Percentiles rank a stretch among this genome's conserved stretches.
Conservation (phyloP, 306 rosid genomes). For the Acacia confusa region DNA sequence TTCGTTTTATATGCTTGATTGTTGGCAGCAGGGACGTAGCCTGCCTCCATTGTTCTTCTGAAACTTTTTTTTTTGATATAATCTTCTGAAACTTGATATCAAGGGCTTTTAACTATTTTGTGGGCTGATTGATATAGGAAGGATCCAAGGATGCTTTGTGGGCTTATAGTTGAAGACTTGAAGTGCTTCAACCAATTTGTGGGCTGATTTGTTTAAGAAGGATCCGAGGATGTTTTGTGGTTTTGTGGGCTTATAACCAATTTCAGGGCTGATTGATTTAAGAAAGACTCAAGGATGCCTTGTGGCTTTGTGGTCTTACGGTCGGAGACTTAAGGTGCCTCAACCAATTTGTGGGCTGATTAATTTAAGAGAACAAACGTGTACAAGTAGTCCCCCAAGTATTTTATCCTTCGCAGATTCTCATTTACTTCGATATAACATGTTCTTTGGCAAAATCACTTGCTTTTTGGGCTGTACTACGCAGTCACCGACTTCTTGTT, state of each 20-base stretch:
- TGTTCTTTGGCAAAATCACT: conserved; percentile 21
- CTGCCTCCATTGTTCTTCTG: no score
- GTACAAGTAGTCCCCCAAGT: no score
- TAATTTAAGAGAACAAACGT: no score
- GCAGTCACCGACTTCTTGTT: conserved; percentile 16
- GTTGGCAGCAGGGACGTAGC: background rate
- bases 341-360: background rate
- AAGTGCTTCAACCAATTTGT: background rate
- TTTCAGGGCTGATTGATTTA: no score
- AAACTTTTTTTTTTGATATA: no score
- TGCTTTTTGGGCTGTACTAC: conserved; percentile 26
- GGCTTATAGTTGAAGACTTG: background rate
- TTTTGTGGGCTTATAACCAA: no score
- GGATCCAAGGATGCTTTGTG: background rate
- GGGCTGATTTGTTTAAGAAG: no score
- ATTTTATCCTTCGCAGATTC: background rate
- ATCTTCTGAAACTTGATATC: no score
- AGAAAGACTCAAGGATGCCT: background rate
- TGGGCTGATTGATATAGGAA: background rate
- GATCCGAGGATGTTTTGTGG: no score
- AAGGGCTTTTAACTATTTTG: background rate
- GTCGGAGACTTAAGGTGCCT: background rate
- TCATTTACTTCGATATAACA: conserved; percentile 13
- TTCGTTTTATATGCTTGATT: background rate
- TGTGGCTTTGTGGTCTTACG: conserved; percentile 59